phyloP scores from a whole-genome alignment of 345 rosid genomes.

The Salix caprea region DNA sequence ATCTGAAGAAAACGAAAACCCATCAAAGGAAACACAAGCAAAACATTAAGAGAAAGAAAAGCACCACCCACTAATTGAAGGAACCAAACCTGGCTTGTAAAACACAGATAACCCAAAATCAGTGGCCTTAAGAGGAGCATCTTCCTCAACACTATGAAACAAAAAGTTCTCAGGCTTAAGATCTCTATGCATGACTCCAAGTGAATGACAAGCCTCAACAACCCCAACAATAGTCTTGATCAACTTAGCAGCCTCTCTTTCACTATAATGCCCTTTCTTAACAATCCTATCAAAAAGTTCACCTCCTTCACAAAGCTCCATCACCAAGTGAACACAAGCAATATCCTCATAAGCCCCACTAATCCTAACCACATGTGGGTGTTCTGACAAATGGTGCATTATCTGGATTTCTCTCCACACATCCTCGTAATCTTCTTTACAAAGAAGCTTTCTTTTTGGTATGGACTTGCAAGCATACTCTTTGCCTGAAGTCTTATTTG shows the following conservation, averaged over 20 bases:
- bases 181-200: constrained; percentile 74
- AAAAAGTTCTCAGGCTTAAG: constrained; percentile 82
- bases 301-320: constrained; percentile 80
- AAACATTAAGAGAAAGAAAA: not conserved
- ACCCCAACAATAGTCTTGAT: constrained; percentile 75
- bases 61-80: not conserved
- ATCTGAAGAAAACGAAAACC: constrained; percentile 5
- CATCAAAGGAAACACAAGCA: not conserved
- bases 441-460: constrained; percentile 64
- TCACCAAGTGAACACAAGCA: constrained; percentile 58
- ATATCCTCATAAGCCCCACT: constrained; percentile 39
- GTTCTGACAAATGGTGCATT: constrained; percentile 78
- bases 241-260: constrained; percentile 70
- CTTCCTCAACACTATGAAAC: constrained; percentile 54
- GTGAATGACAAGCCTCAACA: constrained; percentile 71
- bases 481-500: constrained; percentile 42
- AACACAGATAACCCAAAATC: constrained; percentile 82
- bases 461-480: constrained; percentile 73
- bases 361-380: constrained; percentile 57
- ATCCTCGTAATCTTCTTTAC: constrained; percentile 67
- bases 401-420: constrained; percentile 87
- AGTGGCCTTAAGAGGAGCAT: constrained; percentile 72
- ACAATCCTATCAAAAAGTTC: constrained; percentile 75
- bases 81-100: constrained; percentile 53
- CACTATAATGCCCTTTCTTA: constrained; percentile 64